phyloP scores from a whole-genome alignment of 1,284 basidiomycete species.

The Athelia psychrophila region DNA sequence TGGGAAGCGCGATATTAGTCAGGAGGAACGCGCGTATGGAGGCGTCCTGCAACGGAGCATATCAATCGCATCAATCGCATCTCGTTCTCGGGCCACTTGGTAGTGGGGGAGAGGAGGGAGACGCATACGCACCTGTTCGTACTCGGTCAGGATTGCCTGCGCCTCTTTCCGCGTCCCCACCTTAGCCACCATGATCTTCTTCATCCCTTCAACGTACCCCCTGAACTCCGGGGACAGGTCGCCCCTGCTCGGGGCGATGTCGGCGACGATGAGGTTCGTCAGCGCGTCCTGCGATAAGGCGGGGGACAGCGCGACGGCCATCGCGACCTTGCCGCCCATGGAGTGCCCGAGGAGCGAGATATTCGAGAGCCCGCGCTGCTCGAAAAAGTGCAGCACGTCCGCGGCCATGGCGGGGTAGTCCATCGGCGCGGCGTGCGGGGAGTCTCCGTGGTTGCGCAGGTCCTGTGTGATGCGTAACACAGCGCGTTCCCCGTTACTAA shows the following conservation, averaged over 20 bases:
- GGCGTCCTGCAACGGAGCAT: slow-evolving; percentile 50
- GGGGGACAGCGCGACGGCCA: slow-evolving; percentile 70
- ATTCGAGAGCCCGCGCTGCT: slow-evolving; percentile 48
- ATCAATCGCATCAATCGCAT: background rate
- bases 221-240: slow-evolving; percentile 64
- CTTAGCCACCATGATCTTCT: slow-evolving; percentile 53
- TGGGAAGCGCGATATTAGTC: slow-evolving; percentile 64
- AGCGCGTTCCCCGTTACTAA: background rate
- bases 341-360: slow-evolving; percentile 81
- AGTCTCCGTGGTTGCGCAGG: slow-evolving; percentile 80
- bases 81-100: background rate
- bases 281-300: slow-evolving; percentile 46
- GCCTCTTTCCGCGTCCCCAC: slow-evolving; percentile 65
- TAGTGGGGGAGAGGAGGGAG: slow-evolving; percentile 3
- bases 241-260: slow-evolving; percentile 74
- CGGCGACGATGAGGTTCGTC: slow-evolving; percentile 70
- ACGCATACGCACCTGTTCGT: slow-evolving; percentile 56
- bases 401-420: slow-evolving; percentile 71
- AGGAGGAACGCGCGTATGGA: slow-evolving; percentile 76
- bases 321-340: slow-evolving; percentile 89
- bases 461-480: no score
- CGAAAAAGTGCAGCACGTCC: slow-evolving; percentile 65
- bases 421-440: slow-evolving; percentile 70
- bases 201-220: slow-evolving; percentile 70
- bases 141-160: slow-evolving; percentile 55